phyloP scores from a whole-genome alignment of 1,284 basidiomycete species.

The Cryptococcus jaspeensis region DNA sequence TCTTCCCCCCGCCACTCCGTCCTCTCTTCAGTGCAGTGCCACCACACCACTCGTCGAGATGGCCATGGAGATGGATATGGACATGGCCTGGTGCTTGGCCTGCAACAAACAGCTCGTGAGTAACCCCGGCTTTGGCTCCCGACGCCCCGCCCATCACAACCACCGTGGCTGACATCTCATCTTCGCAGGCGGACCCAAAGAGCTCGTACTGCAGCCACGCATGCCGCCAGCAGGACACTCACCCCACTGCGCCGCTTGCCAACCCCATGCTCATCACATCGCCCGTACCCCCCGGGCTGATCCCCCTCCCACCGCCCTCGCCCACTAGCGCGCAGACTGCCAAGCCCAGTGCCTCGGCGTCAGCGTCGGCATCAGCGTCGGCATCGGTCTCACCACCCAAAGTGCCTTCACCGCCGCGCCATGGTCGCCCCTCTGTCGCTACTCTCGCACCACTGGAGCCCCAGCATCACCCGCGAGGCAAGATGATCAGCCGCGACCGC shows the following conservation, averaged over 20 bases:
- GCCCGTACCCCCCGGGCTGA: conserved; percentile 22
- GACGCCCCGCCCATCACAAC: neutral
- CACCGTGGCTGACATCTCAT: neutral
- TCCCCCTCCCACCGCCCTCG: conserved; percentile 11
- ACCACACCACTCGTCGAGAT: neutral
- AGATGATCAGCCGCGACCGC: conserved; percentile 27
- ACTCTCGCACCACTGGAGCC: conserved; percentile 5
- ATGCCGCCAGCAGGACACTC: conserved; percentile 33
- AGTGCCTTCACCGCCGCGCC: neutral
- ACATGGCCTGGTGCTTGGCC: conserved; percentile 34
- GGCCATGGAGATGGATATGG: conserved; percentile 30
- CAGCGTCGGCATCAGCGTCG: too few relatives aligned
- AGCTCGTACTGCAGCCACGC: conserved; percentile 43
- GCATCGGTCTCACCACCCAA: neutral
- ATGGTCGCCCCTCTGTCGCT: conserved; percentile 7
- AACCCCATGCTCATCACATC: conserved; percentile 26
- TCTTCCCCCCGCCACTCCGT: too few relatives aligned
- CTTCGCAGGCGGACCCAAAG: conserved; percentile 31
- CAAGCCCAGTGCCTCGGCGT: conserved; percentile 2
- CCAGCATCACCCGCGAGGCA: neutral
- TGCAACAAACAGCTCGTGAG: conserved; percentile 44
- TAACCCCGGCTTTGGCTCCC: too few relatives aligned
- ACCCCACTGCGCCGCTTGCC: conserved; percentile 3
- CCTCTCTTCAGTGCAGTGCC: too few relatives aligned
- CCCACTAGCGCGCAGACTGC: conserved; percentile 6